Conservation (phyloP, 257 asterid genomes). For the Gentiana dahurica region DNA sequence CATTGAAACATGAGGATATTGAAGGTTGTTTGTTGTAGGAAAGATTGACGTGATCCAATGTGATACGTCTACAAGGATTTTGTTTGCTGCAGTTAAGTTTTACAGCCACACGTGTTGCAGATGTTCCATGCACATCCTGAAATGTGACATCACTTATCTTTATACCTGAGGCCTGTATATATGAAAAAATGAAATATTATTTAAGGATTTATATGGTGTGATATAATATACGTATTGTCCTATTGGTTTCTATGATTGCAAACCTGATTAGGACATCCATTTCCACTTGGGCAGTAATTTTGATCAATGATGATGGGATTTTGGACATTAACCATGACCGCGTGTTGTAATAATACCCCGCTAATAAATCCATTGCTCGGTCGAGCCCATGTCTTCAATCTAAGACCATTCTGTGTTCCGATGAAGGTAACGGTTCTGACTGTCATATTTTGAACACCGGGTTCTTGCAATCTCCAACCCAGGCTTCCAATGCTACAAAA, state of each 20-base stretch:
- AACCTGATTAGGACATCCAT: constrained; percentile 49
- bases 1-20: background rate
- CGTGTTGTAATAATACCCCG: constrained; percentile 36
- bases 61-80: constrained; percentile 51
- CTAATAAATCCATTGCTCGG: constrained; percentile 45
- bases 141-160: constrained; percentile 9
- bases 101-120: constrained; percentile 56
- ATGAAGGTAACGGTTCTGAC: constrained; percentile 45
- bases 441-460: constrained; percentile 6
- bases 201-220: background rate
- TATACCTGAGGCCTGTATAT: constrained; percentile 31
- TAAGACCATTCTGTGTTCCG: constrained; percentile 55
- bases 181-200: background rate
- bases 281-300: constrained; percentile 41
- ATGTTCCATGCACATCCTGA: constrained; percentile 9
- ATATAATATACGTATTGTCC: background rate
- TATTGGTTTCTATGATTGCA: background rate
- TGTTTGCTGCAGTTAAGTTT: constrained; percentile 48
- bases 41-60: constrained; percentile 41
- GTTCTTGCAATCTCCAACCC: constrained; percentile 18
- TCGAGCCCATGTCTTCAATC: constrained; percentile 69
- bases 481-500: constrained; percentile 42
- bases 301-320: constrained; percentile 67
- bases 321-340: constrained; percentile 50
- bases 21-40: constrained; percentile 10